A percentile compares a stretch with the other conserved stretches of the same genome.
These are phyloP conservation scores for Salix dunnii DNA, from an alignment of 345 rosid species.

Conservation along the genomic window DNA sequence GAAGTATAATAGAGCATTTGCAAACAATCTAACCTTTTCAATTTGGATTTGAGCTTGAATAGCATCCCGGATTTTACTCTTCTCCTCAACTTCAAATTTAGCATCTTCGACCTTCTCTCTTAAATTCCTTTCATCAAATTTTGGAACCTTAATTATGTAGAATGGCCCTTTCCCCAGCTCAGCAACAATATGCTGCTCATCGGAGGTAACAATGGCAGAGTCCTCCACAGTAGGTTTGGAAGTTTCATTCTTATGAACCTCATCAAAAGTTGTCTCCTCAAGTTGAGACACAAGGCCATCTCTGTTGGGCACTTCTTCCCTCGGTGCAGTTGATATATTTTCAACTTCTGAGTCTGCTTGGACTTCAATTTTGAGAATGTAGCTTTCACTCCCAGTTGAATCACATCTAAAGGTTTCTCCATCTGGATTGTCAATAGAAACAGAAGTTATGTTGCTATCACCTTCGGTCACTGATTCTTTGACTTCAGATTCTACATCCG, in stretches of 20 bases:
- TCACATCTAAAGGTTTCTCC: conserved; percentile 8
- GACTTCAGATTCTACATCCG: conserved; percentile 10
- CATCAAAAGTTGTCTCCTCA: conserved; percentile 9
- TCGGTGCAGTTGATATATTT: background rate
- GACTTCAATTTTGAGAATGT: conserved; percentile 15
- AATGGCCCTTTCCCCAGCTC: conserved; percentile 52
- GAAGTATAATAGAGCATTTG: background rate
- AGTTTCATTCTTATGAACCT: conserved; percentile 16
- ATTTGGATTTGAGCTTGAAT: conserved; percentile 47
- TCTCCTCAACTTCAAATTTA: conserved; percentile 53
- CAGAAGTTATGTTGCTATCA: background rate
- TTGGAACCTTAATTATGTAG: conserved; percentile 60
- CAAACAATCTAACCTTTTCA: conserved; percentile 38
- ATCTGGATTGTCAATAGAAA: conserved; percentile 4
- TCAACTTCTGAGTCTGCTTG: conserved; percentile 11
- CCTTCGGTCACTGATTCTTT: background rate
- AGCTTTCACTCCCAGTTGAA: conserved; percentile 16
- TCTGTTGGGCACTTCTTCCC: background rate
- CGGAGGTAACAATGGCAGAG: conserved; percentile 33
- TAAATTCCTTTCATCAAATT: conserved; percentile 49
- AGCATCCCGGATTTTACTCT: conserved; percentile 59
- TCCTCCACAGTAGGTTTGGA: conserved; percentile 27
- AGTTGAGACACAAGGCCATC: conserved; percentile 9
- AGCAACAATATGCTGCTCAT: conserved; percentile 27
- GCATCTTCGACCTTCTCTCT: conserved; percentile 53